Conservation (phyloP, 1,284 basidiomycete species). For the Meira nashicola region DNA sequence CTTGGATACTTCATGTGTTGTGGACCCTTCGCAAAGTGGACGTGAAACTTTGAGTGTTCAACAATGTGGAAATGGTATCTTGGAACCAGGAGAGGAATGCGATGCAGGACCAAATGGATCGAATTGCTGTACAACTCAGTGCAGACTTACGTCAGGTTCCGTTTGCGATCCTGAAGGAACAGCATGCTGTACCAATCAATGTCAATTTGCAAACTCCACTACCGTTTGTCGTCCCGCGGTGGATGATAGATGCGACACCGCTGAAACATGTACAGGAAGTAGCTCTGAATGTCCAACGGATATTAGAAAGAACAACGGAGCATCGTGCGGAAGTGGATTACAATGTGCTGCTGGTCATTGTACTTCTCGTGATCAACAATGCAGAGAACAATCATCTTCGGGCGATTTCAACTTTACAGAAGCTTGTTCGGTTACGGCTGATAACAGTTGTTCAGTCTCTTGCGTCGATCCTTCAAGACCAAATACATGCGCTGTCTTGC, state of each 20-base stretch:
- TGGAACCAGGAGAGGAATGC: conserved; percentile 70
- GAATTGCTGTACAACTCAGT: conserved; percentile 69
- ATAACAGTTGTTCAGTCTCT: conserved; percentile 69
- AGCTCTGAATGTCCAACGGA: conserved; percentile 71
- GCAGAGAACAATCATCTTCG: conserved; percentile 64
- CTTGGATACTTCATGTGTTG: conserved; percentile 53
- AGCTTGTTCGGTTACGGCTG: conserved; percentile 61
- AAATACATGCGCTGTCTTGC: conserved; percentile 66
- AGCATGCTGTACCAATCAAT: conserved; percentile 69
- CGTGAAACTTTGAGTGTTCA: conserved; percentile 36
- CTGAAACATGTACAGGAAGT: conserved; percentile 75
- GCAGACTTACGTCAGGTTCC: conserved; percentile 69
- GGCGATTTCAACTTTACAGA: conserved; percentile 56
- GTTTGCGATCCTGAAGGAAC: conserved; percentile 75
- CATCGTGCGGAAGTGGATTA: conserved; percentile 57
- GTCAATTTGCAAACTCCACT: conserved; percentile 64
- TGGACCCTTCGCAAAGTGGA: conserved; percentile 20
- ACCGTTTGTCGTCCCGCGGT: conserved; percentile 68
- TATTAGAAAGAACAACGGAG: conserved; percentile 65
- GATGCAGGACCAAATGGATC: conserved; percentile 71
- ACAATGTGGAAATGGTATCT: conserved; percentile 55
- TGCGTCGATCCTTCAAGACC: conserved; percentile 68
- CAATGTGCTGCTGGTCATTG: conserved; percentile 76
- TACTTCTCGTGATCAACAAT: conserved; percentile 74
- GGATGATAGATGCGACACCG: conserved; percentile 67